Base-by-base conservation (phyloP, 371 early-diverging fungal genomes). In the Polyrhizophydium stewartii region DNA sequence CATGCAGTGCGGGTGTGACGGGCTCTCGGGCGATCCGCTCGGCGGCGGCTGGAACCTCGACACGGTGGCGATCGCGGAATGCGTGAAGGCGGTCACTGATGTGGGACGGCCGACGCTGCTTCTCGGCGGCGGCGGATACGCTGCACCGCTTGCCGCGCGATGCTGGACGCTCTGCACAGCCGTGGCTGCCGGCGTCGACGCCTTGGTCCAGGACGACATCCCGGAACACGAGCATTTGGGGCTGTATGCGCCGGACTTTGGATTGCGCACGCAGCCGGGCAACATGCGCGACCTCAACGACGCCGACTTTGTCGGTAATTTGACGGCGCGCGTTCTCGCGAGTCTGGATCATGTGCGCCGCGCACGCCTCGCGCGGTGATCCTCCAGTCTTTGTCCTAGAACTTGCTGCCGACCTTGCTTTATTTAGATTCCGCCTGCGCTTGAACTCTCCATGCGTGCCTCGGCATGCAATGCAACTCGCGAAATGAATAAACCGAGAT, bases 1-100 rank as follows among this genome's bases (percentile, higher is more conserved):
- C 5, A 58, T 92, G 51, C 94, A 94, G 72, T 91, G 92, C 68
- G 94, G 94, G 1, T 81, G 85, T 30, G 95, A 94, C 65, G 91
- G 89, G 56, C 59, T 90, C 33, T 78, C 82, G 1, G 85, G 81
- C 1, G 93, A 92, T 65, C 78, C 86, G 7, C 50, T 83, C 6
- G 84, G 80, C 40, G 63, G 73, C 35, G 76, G 78, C n/a, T 87
- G 87, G 78, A 86, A 85, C 55, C 64, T 87, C 51, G 78, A 74
- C 28, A 56, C 71, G 1, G 56, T 60, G 0, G 67, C 74, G 16
- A 73, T 74, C 64, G 78, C 62, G 1, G 56, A 70, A 9, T 74
- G 78, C 33, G 68, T 88, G 16, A 40, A 58, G 28, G 46, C 28
- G 12, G 57, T 77, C 22, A 43, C 78, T 37, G 60, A 63, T 19